Base-by-base conservation (phyloP, 139 green algal genomes). In the Coccomyxa sp. region DNA sequence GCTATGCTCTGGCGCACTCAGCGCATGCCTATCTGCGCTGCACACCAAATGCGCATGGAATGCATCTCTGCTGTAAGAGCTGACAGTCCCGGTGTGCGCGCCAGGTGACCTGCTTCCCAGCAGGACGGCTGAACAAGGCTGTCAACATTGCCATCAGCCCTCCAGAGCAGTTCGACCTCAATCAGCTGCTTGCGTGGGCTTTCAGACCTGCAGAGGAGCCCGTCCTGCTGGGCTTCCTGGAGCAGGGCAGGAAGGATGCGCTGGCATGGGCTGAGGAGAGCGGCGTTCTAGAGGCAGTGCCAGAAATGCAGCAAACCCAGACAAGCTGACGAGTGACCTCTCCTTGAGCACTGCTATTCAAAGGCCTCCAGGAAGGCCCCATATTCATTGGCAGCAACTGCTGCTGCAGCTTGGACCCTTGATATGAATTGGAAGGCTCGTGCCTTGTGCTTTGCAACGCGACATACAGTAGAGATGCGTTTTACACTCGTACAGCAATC, bases 141-240 rank as follows among this genome's bases (percentile, higher is more conserved):
- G n/a, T 34, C 64, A 38, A 71, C 64, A 71, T 71, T 5, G 64
- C 29, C 64, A 71, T 71, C 64, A 38, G 29, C 7, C 64, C 64
- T 2, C 64, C 64, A 22, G 64, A 36, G 29, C 64, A 71, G 64
- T 36, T 37, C 7, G 64, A 71, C 7, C 27, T 71, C 29, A 71
- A 36, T 29, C 24, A 36, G 64, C 64, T 71, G 24, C 64, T 71
- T 68, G 69, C 55, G 16, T 93, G 83, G 87, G 87, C 89, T 0
- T 85, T 93, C 74, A 81, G 90, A 68, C 89, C 89, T 1, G 89
- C 85, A 16, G 79, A 88, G 33, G 85, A 93, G 2, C 55, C 85
- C 1, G 55, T 81, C 8, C 50, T 85, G 37, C 44, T 55, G 1
- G 69, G 44, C 34, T 74, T 84, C 44, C 76, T 84, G 24, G 50